Percentiles rank a stretch among this genome's conserved stretches.
phyloP scores from a whole-genome alignment of 805 yeast species.

The Diddensiella caesifluorescens region DNA sequence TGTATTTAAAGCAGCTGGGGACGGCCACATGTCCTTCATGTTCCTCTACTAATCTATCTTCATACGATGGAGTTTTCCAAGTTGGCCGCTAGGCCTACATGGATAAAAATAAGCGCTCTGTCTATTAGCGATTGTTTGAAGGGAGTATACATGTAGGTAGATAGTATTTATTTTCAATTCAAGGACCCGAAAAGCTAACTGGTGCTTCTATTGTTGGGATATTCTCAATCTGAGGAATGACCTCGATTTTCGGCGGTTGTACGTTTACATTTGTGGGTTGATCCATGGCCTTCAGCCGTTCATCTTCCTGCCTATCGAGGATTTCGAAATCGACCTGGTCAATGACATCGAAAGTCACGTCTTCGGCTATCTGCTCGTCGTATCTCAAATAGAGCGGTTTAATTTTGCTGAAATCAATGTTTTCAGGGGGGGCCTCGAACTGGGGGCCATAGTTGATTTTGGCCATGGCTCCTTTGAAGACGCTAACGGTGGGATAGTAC shows the following conservation, averaged over 20 bases:
- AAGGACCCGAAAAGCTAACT: too few relatives aligned
- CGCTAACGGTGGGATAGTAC: conserved; percentile 85
- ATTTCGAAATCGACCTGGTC: conserved; percentile 66
- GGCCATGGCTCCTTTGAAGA: conserved; percentile 73
- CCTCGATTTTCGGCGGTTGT: too few relatives aligned
- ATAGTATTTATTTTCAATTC: too few relatives aligned
- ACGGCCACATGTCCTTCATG: conserved; percentile 15
- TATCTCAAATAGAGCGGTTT: conserved; percentile 56
- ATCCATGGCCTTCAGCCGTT: too few relatives aligned
- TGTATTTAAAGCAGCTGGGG: conserved; percentile 7
- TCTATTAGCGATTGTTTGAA: not conserved
- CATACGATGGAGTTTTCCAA: not conserved
- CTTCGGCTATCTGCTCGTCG: conserved; percentile 69
- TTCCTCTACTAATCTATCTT: not conserved
- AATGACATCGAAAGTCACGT: conserved; percentile 71
- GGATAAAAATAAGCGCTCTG: not conserved
- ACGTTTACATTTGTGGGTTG: too few relatives aligned
- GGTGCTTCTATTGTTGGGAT: too few relatives aligned
- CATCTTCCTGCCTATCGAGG: conserved; percentile 14
- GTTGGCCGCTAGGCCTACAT: too few relatives aligned
- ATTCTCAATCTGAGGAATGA: too few relatives aligned
- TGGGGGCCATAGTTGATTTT: conserved; percentile 64
- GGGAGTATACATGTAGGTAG: not conserved
- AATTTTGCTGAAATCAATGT: conserved; percentile 32
- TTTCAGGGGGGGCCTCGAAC: conserved; percentile 37